These are phyloP conservation scores for Nemania serpens DNA, from an alignment of 2,329 filamentous ascomycete genomes.

Conservation along the genomic window DNA sequence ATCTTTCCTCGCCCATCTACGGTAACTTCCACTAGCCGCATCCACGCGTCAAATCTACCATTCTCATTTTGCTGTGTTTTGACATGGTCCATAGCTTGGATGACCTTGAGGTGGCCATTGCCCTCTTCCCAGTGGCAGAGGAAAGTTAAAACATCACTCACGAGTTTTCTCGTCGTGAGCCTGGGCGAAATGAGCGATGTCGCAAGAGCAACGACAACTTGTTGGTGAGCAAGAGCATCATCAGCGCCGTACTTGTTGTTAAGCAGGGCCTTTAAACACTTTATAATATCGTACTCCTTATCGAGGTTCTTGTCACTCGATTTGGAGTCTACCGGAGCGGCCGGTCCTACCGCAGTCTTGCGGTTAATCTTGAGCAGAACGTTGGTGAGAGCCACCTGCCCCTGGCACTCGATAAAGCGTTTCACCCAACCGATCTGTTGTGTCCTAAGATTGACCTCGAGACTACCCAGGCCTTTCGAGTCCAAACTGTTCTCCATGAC, in stretches of 20 bases:
- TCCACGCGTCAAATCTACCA: slow-evolving; percentile 96
- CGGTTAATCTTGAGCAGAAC: slow-evolving; percentile 93
- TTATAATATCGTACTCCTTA: slow-evolving; percentile 94
- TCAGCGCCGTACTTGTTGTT: slow-evolving; percentile 99
- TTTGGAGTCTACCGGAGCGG: slow-evolving; percentile 61
- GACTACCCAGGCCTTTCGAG: slow-evolving; percentile 85
- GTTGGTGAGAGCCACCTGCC: slow-evolving; percentile 93
- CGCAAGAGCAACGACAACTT: slow-evolving; percentile 85
- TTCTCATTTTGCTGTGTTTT: slow-evolving; percentile 89
- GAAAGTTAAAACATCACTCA: slow-evolving; percentile 95
- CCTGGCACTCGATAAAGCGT: slow-evolving; percentile 95
- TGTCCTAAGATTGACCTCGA: slow-evolving; percentile 92
- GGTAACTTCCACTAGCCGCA: slow-evolving; percentile 96
- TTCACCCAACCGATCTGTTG: slow-evolving; percentile 98
- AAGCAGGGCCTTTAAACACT: slow-evolving; percentile 96
- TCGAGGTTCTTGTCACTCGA: slow-evolving; percentile 79
- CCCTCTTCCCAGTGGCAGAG: slow-evolving; percentile 90
- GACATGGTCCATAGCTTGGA: slow-evolving; percentile 90
- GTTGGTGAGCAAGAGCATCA: slow-evolving; percentile 87
- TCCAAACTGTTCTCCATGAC: slow-evolving; percentile 96
- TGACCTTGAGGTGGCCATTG: slow-evolving; percentile 88
- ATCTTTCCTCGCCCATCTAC: slow-evolving; percentile 97
- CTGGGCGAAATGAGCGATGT: slow-evolving; percentile 87
- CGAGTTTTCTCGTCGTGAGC: slow-evolving; percentile 88
- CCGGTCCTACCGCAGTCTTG: slow-evolving; percentile 75